These are phyloP conservation scores for Aspergillaceae sp. DNA, from an alignment of 2,329 filamentous ascomycete species.

Conservation along the genomic window DNA sequence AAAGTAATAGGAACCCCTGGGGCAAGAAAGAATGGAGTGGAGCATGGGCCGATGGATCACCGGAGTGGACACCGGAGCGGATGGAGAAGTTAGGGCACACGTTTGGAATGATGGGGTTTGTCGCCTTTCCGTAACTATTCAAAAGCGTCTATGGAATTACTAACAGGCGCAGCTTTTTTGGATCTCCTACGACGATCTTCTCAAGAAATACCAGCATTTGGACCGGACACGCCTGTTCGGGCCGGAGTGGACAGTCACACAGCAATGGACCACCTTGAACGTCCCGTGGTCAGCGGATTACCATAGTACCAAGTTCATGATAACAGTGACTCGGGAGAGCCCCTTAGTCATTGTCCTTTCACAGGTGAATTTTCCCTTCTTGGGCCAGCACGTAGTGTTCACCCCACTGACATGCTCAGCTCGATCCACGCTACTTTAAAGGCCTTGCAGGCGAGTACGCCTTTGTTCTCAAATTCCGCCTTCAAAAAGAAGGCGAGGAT, in stretches of 20 bases:
- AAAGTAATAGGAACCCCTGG: slow-evolving; percentile 60
- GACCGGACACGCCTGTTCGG: slow-evolving; percentile 55
- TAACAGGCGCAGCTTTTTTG: slow-evolving; percentile 41
- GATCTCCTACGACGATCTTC: slow-evolving; percentile 52
- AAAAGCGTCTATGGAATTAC: background rate
- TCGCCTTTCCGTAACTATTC: background rate
- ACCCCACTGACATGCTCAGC: slow-evolving; percentile 20
- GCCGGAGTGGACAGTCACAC: slow-evolving; percentile 51
- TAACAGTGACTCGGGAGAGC: slow-evolving; percentile 44
- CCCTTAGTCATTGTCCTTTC: slow-evolving; percentile 52
- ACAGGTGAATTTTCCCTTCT: slow-evolving; percentile 30
- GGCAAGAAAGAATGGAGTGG: slow-evolving; percentile 73
- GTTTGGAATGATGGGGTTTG: slow-evolving; percentile 63
- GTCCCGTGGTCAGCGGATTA: slow-evolving; percentile 56
- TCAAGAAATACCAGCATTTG: slow-evolving; percentile 51
- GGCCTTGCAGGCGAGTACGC: slow-evolving; percentile 50
- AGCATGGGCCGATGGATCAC: slow-evolving; percentile 72
- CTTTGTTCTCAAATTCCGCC: slow-evolving; percentile 50
- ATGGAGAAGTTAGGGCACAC: slow-evolving; percentile 62
- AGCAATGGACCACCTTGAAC: slow-evolving; percentile 53
- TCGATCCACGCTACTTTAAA: slow-evolving; percentile 53
- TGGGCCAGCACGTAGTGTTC: too few relatives aligned
- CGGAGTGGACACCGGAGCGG: slow-evolving; percentile 76
- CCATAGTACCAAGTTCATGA: slow-evolving; percentile 51
- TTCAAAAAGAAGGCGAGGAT: slow-evolving; percentile 53